Evolutionary conservation across 164 flowering plant species (phyloP), one percentile per base, ranked within the genome.

Genomic region (Vitis cinerea): DNA sequence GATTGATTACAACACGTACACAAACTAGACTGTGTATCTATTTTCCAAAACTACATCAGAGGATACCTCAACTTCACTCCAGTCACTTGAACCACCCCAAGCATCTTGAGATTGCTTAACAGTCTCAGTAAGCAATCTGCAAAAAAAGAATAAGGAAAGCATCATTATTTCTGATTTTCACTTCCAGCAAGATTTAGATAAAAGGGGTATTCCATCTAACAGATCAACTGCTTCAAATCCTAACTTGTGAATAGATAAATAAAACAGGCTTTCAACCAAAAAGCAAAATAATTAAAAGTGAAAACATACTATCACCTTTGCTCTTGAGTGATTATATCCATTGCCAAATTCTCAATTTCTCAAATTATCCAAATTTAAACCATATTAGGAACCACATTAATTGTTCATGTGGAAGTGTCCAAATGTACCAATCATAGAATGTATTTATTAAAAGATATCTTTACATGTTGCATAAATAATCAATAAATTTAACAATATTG

Each of bases 51-150:
- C 1, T 9, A 63, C 52, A 27, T 14, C 3, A 59, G 16, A 59
- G 4, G 0, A 63, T 19, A 91, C 97, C 97, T 92, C 96, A 51
- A 87, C 74, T 80, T 92, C 86, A 59, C 37, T 76, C 98, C 98
- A 92, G 75, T 90, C 88, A 27, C 77, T 74, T 23, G 90, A 81
- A 74, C 74, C 68, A 69, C 81, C 81, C 92, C 86, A 86, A 56
- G 77, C 82, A 76, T 49, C 82, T 74, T 86, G 91, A 16, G 92
- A 84, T 75, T 80, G 87, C 78, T 67, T 85, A 47, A 81, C 91
- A 55, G 87, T 83, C 65, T 90, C 98, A 2, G 93, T 90, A 50
- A 92, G 81, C 69, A 92, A 69, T 80, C 94, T 92, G 85, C 71
- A 76, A 64, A 58, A 11, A 50, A 31, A 58, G 10, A 62, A 67